Evolutionary conservation across 345 rosid genomes (phyloP), one percentile per base, ranked within the genome.

Genomic region (Trapa incisa): DNA sequence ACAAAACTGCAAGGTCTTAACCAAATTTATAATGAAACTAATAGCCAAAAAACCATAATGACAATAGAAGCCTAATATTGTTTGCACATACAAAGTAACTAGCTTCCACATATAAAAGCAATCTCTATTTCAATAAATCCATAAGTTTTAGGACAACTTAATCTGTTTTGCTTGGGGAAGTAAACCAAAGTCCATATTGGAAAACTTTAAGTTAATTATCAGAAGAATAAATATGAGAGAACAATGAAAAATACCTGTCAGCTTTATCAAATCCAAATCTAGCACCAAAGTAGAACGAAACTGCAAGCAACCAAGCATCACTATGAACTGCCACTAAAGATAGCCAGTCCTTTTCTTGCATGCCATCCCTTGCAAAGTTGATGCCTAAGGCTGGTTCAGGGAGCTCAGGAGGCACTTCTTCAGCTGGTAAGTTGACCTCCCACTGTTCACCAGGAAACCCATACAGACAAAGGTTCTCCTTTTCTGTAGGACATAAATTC

Each of bases 311-410:
- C 98, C 98, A 92, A 3, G 96, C 85, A 76, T 86, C 92, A 65
- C 92, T 81, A 53, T 86, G 92, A 66, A 82, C 85, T 64, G 91
- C 88, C 75, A 92, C 96, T 74, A 92, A 79, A 61, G 95, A 85
- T 71, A 92, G 39, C 96, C 98, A 92, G 74, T 92, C 93, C 75
- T 87, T 89, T 65, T 85, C 91, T 58, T 68, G 84, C 98, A 89
- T 89, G 66, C 98, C 96, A 73, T 89, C 96, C 75, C 96, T 83
- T 41, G 96, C 98, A 74, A 92, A 92, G 82, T 92, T 92, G 76
- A 92, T 92, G 56, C 98, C 98, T 60, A 89, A 73, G 39, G 90
- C 96, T 54, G 98, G 98, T 76, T 92, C 98, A 0, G 98, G 98
- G 61, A 92, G 89, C 76, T 92, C 96, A 0, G 96, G 91, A 43